A percentile compares a stretch with the other conserved stretches of the same genome.
Conservation (phyloP, 2,329 filamentous ascomycete genomes). For the Huntiella bhutanensis region DNA sequence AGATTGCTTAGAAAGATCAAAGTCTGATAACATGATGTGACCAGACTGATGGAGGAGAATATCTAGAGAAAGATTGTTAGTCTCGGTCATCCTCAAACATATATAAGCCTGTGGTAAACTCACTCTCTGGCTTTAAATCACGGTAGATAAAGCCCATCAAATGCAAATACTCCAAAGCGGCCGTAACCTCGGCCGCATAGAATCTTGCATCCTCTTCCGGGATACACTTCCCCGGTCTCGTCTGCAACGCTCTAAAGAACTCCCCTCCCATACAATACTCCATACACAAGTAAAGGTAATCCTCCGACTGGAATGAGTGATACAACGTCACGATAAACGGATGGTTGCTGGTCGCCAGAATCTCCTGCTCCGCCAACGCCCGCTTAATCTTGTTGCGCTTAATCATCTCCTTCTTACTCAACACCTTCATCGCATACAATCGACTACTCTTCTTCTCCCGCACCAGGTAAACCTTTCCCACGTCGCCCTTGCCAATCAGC, state of each 20-base stretch:
- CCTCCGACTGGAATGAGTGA: constrained; percentile 97
- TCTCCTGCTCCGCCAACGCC: constrained; percentile 91
- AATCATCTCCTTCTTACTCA: constrained; percentile 99
- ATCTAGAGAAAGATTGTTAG: constrained; percentile 32
- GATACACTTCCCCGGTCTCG: constrained; percentile 89
- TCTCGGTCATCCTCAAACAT: background rate
- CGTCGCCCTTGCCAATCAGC: constrained; percentile 94
- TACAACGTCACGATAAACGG: constrained; percentile 98
- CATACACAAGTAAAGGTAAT: constrained; percentile 98
- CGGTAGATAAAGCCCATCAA: constrained; percentile 99
- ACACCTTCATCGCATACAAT: constrained; percentile 95
- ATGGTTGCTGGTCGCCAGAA: constrained; percentile 93
- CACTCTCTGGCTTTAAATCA: constrained; percentile 95
- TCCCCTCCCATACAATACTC: constrained; percentile 98
- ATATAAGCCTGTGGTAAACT: constrained; percentile 19
- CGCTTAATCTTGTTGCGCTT: constrained; percentile 99
- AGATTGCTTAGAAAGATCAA: constrained; percentile 95
- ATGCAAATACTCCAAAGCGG: constrained; percentile 88
- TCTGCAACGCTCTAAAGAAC: constrained; percentile 93
- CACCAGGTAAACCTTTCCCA: constrained; percentile 94
- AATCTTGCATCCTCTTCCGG: constrained; percentile 92
- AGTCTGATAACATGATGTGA: constrained; percentile 98
- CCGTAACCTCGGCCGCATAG: constrained; percentile 93
- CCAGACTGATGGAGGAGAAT: constrained; percentile 97
- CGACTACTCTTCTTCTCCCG: constrained; percentile 93